Conservation (phyloP, 2,329 filamentous ascomycete species). For the Nannizzia gypsea region DNA sequence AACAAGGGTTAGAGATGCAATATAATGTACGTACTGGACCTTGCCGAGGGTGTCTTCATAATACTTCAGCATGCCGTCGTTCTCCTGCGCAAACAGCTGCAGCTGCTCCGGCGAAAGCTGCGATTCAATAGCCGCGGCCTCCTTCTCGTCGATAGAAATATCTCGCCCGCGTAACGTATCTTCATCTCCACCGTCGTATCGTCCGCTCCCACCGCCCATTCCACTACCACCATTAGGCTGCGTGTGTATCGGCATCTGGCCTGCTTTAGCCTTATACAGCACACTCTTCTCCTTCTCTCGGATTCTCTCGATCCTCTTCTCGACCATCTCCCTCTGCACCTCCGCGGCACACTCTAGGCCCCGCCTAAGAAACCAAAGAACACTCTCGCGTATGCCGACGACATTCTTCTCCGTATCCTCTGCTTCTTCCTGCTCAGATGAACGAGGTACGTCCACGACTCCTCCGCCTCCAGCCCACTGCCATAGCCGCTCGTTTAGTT, state of each 20-base stretch:
- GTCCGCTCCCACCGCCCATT: constrained; percentile 15
- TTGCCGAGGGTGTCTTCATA: constrained; percentile 91
- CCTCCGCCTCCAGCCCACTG: constrained; percentile 45
- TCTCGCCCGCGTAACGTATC: constrained; percentile 19
- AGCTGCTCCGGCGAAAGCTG: constrained; percentile 71
- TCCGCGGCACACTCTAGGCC: constrained; percentile 63
- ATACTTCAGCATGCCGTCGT: constrained; percentile 82
- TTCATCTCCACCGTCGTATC: constrained; percentile 20
- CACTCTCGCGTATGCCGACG: constrained; percentile 62
- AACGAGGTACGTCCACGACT: constrained; percentile 39
- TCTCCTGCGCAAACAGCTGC: constrained; percentile 87
- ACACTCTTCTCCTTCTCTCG: constrained; percentile 83
- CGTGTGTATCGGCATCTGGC: constrained; percentile 5
- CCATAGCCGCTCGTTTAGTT: constrained; percentile 44
- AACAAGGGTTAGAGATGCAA: no score
- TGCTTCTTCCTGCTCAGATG: constrained; percentile 56
- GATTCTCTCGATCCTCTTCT: constrained; percentile 70
- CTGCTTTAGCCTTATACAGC: constrained; percentile 51
- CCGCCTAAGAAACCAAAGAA: constrained; percentile 70
- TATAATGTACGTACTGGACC: constrained; percentile 67
- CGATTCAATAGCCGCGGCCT: constrained; percentile 36
- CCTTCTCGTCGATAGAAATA: constrained; percentile 22
- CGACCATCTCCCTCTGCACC: constrained; percentile 84
- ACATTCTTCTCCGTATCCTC: constrained; percentile 58
- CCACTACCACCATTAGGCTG: constrained; percentile 3